These are phyloP conservation scores for Backusella tarrabulga DNA, from an alignment of 192 early-diverging fungal species.

Conservation along the genomic window DNA sequence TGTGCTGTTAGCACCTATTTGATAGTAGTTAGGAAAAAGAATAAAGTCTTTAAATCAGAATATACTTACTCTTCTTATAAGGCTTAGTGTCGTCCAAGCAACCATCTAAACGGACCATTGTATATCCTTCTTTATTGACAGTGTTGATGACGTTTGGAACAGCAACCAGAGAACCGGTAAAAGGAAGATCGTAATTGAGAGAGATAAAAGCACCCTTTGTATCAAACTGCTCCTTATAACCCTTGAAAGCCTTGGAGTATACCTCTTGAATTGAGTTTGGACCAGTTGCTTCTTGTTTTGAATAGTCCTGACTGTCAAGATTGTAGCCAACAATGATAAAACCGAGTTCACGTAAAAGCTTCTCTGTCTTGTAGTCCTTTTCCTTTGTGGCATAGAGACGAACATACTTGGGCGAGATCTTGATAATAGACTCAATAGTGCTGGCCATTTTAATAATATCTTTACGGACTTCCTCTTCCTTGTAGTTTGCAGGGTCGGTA, in stretches of 20 bases:
- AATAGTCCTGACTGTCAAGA: slow-evolving; percentile 48
- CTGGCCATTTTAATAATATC: slow-evolving; percentile 45
- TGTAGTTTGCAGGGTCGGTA: slow-evolving; percentile 39
- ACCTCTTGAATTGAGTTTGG: slow-evolving; percentile 35
- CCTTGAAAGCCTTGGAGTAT: slow-evolving; percentile 40
- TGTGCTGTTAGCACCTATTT: slow-evolving; percentile 23
- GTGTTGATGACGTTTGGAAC: slow-evolving; percentile 41
- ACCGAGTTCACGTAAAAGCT: slow-evolving; percentile 39
- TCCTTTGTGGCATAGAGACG: slow-evolving; percentile 41
- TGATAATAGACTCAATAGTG: slow-evolving; percentile 42
- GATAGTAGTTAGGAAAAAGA: neutral
- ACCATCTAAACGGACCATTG: slow-evolving; percentile 52
- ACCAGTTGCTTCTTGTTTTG: slow-evolving; percentile 21
- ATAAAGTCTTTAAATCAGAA: neutral
- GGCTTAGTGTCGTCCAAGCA: slow-evolving; percentile 44
- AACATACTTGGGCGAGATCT: slow-evolving; percentile 49
- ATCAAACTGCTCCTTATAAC: slow-evolving; percentile 47
- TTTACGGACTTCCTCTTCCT: slow-evolving; percentile 37
- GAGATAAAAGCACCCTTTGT: slow-evolving; percentile 48
- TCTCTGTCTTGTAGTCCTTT: slow-evolving; percentile 40
- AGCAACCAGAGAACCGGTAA: slow-evolving; percentile 40
- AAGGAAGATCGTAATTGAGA: slow-evolving; percentile 49
- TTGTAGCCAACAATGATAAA: slow-evolving; percentile 50
- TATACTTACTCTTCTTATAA: slow-evolving; percentile 43
- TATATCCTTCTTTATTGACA: slow-evolving; percentile 47